Conservation (phyloP, 139 green algal species). For the Chlamydomonas schloesseri region DNA sequence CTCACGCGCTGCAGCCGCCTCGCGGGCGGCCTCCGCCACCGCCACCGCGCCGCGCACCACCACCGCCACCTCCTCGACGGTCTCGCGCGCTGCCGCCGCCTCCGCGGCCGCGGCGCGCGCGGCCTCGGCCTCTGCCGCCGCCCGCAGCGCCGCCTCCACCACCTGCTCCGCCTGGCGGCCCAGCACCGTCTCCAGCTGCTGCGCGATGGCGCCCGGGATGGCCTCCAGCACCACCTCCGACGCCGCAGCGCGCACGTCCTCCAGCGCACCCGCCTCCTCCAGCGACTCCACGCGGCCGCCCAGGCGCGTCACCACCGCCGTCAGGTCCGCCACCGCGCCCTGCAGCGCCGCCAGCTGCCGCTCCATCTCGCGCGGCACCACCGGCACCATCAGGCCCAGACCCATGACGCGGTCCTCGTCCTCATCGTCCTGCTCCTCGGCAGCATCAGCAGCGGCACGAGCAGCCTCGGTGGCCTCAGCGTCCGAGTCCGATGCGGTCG, state of each 20-base stretch:
- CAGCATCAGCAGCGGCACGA: no score
- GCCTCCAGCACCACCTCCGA: constrained; percentile 35
- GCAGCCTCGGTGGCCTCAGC: neutral
- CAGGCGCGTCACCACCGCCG: neutral
- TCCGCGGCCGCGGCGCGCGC: neutral
- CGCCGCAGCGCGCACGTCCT: constrained; percentile 9
- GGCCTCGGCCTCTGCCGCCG: neutral
- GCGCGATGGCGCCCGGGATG: constrained; percentile 5
- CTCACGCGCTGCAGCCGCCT: neutral
- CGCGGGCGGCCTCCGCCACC: neutral
- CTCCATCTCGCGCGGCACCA: constrained; percentile 23
- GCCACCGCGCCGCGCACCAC: neutral
- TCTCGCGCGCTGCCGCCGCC: neutral
- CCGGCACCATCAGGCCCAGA: constrained; percentile 28
- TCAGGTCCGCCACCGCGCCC: neutral
- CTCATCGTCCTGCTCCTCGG: neutral
- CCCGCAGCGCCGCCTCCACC: no score
- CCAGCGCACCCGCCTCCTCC: constrained; percentile 6
- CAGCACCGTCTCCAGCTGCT: neutral
- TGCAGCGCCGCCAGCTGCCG: neutral
- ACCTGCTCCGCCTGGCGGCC: neutral
- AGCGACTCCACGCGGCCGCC: neutral
- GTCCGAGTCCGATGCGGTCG: neutral
- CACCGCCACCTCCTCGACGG: neutral
- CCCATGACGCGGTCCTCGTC: neutral